phyloP scores from a whole-genome alignment of 2,329 filamentous ascomycete species.

The Xenoacremonium recifei region DNA sequence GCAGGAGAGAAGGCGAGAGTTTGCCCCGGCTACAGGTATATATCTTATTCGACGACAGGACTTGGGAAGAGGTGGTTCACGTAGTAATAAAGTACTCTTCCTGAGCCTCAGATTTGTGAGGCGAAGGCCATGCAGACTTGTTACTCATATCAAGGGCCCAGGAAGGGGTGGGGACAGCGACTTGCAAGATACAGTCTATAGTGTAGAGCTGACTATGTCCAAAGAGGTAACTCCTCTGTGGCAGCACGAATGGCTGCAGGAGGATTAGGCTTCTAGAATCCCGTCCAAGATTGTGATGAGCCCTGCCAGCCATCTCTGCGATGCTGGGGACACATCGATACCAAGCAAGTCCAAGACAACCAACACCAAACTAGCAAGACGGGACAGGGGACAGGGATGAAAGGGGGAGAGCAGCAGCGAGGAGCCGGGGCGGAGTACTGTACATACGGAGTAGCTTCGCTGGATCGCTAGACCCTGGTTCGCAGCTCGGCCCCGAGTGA shows the following conservation, averaged over 20 bases:
- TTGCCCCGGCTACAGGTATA: conserved; percentile 1
- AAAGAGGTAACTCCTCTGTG: conserved; percentile 16
- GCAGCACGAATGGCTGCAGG: background rate
- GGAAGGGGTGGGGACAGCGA: conserved; percentile 11
- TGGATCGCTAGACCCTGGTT: background rate
- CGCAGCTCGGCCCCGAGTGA: background rate
- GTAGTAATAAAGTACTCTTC: too few relatives aligned
- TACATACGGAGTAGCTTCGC: too few relatives aligned
- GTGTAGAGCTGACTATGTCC: conserved; percentile 3
- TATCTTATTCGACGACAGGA: background rate
- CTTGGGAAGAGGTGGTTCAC: conserved; percentile 1
- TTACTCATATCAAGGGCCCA: background rate
- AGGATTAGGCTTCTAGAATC: conserved; percentile 23
- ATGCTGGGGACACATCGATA: background rate
- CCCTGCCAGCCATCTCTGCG: conserved; percentile 5
- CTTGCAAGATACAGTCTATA: conserved; percentile 12
- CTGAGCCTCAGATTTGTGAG: too few relatives aligned
- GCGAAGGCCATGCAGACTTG: conserved; percentile 1
- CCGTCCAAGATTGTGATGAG: conserved; percentile 8
- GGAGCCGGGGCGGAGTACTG: background rate
- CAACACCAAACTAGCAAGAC: too few relatives aligned
- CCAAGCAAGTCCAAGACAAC: background rate
- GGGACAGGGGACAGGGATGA: background rate
- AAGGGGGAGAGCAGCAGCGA: background rate
- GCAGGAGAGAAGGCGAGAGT: conserved; percentile 1